phyloP scores from a whole-genome alignment of 345 rosid genomes.

The Draba incana region DNA sequence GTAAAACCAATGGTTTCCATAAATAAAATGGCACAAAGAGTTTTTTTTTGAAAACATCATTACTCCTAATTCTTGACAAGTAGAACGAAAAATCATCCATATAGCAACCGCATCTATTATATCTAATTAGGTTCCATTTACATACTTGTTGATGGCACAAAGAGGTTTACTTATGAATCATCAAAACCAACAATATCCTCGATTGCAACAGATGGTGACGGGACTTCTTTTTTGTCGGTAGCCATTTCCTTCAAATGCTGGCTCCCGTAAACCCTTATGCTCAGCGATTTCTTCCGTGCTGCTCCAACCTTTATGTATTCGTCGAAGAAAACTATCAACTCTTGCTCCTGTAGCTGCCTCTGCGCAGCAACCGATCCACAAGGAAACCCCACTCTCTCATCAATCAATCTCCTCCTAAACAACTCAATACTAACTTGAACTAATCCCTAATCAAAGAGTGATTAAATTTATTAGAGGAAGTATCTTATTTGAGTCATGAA shows the following conservation, averaged over 20 bases:
- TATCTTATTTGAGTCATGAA: background rate
- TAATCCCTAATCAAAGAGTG: background rate
- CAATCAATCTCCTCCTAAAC: background rate
- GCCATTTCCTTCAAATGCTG: conserved; percentile 55
- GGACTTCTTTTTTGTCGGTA: conserved; percentile 47
- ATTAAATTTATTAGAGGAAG: background rate
- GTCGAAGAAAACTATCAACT: conserved; percentile 71
- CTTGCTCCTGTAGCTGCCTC: conserved; percentile 65
- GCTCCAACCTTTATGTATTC: conserved; percentile 75
- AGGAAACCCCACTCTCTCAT: conserved; percentile 6
- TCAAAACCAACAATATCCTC: conserved; percentile 64
- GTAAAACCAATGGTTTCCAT: too few relatives aligned
- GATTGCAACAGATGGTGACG: conserved; percentile 47
- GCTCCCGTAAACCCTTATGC: conserved; percentile 66
- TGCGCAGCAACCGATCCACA: conserved; percentile 64
- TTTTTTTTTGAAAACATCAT: too few relatives aligned
- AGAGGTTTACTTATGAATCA: too few relatives aligned
- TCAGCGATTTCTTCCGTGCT: conserved; percentile 56
- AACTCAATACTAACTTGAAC: background rate
- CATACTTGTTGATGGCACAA: too few relatives aligned
- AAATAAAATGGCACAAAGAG: too few relatives aligned
- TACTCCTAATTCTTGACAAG: too few relatives aligned
- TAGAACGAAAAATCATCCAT: too few relatives aligned
- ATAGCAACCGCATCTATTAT: too few relatives aligned
- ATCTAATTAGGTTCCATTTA: too few relatives aligned